Evolutionary conservation across 2,329 filamentous ascomycete genomes (phyloP).

Genomic region (Phoma sp.): DNA sequence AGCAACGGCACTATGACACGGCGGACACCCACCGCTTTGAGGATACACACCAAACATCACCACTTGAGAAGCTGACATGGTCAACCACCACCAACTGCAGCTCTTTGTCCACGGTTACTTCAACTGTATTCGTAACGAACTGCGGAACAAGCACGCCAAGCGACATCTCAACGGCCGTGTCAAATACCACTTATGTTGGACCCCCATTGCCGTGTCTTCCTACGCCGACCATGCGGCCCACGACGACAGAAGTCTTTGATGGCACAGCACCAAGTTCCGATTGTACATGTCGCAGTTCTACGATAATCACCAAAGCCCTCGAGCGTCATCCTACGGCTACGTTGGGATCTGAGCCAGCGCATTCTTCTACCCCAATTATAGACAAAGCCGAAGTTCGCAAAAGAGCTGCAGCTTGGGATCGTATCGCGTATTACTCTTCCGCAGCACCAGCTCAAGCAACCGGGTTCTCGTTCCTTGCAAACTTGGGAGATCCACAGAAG

Average conservation of each 20-base stretch:
- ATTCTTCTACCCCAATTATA: neutral
- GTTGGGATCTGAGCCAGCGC: neutral
- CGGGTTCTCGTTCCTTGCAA: conserved; percentile 65
- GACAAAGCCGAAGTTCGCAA: neutral
- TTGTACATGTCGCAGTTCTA: conserved; percentile 1
- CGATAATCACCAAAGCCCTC: neutral
- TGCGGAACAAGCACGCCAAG: conserved; percentile 4
- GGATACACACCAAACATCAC: neutral
- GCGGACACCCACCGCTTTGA: neutral
- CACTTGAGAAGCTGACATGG: conserved; percentile 8
- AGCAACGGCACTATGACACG: neutral
- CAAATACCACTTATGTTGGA: conserved; percentile 14
- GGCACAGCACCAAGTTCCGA: neutral
- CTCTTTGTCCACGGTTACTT: conserved; percentile 14
- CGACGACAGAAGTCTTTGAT: neutral
- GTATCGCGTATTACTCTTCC: conserved; percentile 58
- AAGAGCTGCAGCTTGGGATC: conserved; percentile 45
- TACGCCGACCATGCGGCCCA: neutral
- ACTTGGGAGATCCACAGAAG: conserved; percentile 59
- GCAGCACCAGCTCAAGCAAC: conserved; percentile 50
- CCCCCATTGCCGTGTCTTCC: conserved; percentile 15
- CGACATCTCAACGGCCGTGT: neutral
- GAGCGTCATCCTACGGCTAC: neutral
- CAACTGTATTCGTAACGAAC: conserved; percentile 19
- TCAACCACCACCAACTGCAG: conserved; percentile 13